Base-by-base conservation (phyloP, 768 basidiomycete species). In the Scleroderma citrinum region DNA sequence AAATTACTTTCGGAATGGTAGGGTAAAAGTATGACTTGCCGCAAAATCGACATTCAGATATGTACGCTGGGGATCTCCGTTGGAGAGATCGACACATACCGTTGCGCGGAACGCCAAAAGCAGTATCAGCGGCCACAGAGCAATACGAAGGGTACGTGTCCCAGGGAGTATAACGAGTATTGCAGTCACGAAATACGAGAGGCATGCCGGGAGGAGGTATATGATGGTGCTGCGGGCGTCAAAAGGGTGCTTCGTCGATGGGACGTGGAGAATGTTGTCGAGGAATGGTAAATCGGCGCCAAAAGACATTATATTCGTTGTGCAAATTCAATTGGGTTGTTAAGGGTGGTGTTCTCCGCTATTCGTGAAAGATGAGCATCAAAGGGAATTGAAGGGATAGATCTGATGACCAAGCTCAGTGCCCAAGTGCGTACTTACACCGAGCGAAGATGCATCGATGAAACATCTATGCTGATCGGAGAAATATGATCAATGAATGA, bases 121-220 rank as follows among this genome's bases (percentile, higher is more conserved):
- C 16, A 11, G 23, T 6, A 49, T 21, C 23, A 76, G 46, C 3
- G 77, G 76, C 34, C 78, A 67, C 17, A 80, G 52, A 6, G 71
- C 72, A 41, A 77, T 51, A 35, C 80, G 76, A 39, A 75, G 58
- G 5, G 56, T 45, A 26, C 69, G 69, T 0, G 79, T 80, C n/a
- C 66, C 59, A 0, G 77, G 76, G 3, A 71, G 59, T 20, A 76
- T 60, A 5, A 77, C 75, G 47, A 83, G 69, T 30, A 75, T 58
- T n/a, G 80, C 79, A n/a, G 71, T 69, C 12, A 59, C 54, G 62
- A 76, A 75, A 60, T 79, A 80, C 49, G 68, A 67, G 10, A 75
- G 42, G 0, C 76, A 17, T 11, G 72, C 66, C 5, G 75, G 76
- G 17, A 75, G 49, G 35, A 76, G 44, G 48, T 71, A 65, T 17